Evolutionary conservation across 805 yeast genomes (phyloP), one percentile per base, ranked within the genome.

Genomic region (Lipomyces mesembrius): DNA sequence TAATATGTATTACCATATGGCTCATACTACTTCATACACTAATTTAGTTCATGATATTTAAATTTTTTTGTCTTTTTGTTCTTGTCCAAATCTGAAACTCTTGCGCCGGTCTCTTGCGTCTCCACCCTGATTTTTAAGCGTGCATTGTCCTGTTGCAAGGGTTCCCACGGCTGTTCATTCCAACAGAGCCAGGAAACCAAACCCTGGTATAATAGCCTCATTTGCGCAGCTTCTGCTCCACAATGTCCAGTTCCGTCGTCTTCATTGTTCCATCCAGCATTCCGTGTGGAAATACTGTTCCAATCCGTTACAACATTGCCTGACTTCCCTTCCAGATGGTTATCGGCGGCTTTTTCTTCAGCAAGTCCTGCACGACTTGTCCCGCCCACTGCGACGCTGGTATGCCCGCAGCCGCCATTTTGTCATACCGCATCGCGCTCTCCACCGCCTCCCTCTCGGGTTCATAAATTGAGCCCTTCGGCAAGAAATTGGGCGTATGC

Each of bases 401-500:
- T 2, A 14, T 49, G 2, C 53, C 53, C 53, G 7, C 53, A 17
- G 12, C 6, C 20, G 53, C 53, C 20, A 49, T n/a, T 5, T 49
- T 49, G 25, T 49, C 53, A 17, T 49, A 2, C 14, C 53, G 53
- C 53, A 49, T 49, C 17, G 53, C 25, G 12, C 53, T 49, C 53
- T 49, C 53, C 17, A 49, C 53, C 9, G 53, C 53, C 20, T 49
- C 53, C 4, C 12, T 49, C 7, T 25, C 53, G 2, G 65, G 64
- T 34, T 29, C 34, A 14, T 59, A 61, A 32, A 61, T 49, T 2
- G 57, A 43, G 27, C 53, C 34, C 3, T 8, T 37, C n/a, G 62
- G 37, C 25, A 59, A 17, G 9, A 20, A 14, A 49, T n/a, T 22
- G 7, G 53, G 53, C 17, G 37, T 8, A 2, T 12, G 5, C 52